Base-by-base conservation (phyloP, 2,329 filamentous ascomycete genomes). In the Anthostomella pinea region DNA sequence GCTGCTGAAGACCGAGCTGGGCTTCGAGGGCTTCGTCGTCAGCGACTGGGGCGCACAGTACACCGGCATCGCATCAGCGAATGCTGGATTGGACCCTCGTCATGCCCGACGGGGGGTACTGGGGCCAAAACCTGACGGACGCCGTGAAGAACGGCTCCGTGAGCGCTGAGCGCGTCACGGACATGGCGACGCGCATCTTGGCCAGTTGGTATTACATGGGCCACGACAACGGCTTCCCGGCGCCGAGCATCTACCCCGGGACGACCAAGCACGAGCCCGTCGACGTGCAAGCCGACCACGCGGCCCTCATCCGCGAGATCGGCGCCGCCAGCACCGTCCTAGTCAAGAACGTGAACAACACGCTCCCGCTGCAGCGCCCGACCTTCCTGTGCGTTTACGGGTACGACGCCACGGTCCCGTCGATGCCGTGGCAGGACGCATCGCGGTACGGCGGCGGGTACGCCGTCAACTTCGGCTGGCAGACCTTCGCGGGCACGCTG, bases 161-260 rank as follows among this genome's bases (percentile, higher is more conserved):
- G 0, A 87, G 88, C 0, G 68, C 90, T 49, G 79, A 83, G 6
- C 75, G 90, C 8, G 62, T 95, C 16, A 85, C 95, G 49, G 89
- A 96, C 55, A 94, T 94, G 85, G 84, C 79, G 0, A 85, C 86
- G 1, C 79, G 89, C 9, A 76, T 95, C 42, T 83, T 94, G 2
- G 89, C 89, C 1, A 73, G 88, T 0, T 95, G 87, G 86, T 95
- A 93, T 57, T 84, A 90, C 57, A 67, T 90, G 28, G 83, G 85
- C 2, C 84, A 95, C 57, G 84, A 91, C 56, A 69, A 85, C 38
- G 83, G 82, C 4, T 64, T 81, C 15, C 66, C 87, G 25, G 78
- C 86, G 28, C 75, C 75, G n/a, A 87, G 85, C 1, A 87, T 79
- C 37, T 70, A 60, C 50, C 69, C 66, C 58, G 54, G 70, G 42